Base-by-base conservation (phyloP, 371 early-diverging fungal genomes). In the Circinella minor region DNA sequence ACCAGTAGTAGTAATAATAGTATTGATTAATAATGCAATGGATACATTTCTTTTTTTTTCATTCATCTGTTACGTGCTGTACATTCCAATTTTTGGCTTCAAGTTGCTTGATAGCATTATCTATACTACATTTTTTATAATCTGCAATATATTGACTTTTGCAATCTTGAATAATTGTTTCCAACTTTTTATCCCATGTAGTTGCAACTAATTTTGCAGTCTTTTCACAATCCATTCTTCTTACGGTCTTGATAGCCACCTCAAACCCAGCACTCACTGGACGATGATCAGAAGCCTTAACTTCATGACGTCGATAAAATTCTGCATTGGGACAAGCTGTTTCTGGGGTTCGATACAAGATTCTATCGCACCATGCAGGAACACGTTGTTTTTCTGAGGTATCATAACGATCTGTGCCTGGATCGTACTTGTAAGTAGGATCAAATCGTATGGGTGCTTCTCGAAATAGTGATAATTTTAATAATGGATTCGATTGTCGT, bases 361-460 rank as follows among this genome's bases (percentile, higher is more conserved):
- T 84, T n/a, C 96, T 87, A 77, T 96, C 96, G 65, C 95, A 96
- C 91, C 92, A 96, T 0, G 93, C 90, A 4, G 95, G 95, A 0
- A 90, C 84, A 3, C 95, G 85, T 73, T 87, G 78, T 75, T 96
- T 96, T 34, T 94, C 93, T 10, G 91, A 90, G 4, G 90, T 83
- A 69, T 96, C 96, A 71, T 92, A 96, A 3, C 73, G 68, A 18
- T 89, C 84, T 38, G 88, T 86, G 13, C 88, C 88, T 3, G 81
- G 79, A 69, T 94, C 90, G 71, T 94, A 95, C 80, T 96, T 96
- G 86, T 93, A 96, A 0, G 95, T 96, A 0, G 96, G 96, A 4
- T 89, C 87, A 77, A 95, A 96, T 14, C 66, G 60, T 17, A 94
- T 76, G 18, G 82, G 86, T 3, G 81, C 81, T 76, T 96, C 95